Conservation (phyloP, 768 basidiomycete genomes). For the Cubamyces sp. region DNA sequence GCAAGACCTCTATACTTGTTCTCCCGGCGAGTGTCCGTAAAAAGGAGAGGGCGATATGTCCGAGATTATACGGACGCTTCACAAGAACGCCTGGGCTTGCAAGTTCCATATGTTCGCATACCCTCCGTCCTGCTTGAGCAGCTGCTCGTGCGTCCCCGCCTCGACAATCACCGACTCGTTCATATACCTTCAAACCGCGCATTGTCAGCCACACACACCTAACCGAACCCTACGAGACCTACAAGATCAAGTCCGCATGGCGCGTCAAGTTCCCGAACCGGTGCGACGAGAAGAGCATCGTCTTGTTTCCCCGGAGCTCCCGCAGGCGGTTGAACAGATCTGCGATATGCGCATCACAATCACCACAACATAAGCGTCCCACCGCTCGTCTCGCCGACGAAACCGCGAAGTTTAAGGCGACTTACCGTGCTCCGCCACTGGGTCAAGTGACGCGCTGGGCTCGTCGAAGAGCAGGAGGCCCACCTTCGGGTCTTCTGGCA, state of each 20-base stretch:
- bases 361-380: background rate
- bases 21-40: too few relatives aligned
- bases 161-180: constrained; percentile 63
- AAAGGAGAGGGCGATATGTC: too few relatives aligned
- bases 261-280: constrained; percentile 74
- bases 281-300: constrained; percentile 85
- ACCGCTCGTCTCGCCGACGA: background rate
- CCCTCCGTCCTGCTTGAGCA: constrained; percentile 58
- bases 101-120: constrained; percentile 75
- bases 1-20: too few relatives aligned
- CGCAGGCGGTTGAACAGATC: constrained; percentile 75
- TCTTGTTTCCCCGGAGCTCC: constrained; percentile 70
- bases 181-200: constrained; percentile 60
- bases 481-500: constrained; percentile 32
- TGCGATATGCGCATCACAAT: constrained; percentile 32
- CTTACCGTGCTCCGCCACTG: constrained; percentile 72
- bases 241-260: constrained; percentile 67
- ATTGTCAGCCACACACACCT: background rate
- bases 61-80: background rate
- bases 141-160: constrained; percentile 64
- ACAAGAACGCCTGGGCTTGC: constrained; percentile 71
- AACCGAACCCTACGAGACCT: background rate
- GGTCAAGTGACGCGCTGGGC: constrained; percentile 38
- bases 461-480: constrained; percentile 36
- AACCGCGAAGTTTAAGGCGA: background rate